Conservation (phyloP, 1,284 basidiomycete genomes). For the Puccinia hordei region DNA sequence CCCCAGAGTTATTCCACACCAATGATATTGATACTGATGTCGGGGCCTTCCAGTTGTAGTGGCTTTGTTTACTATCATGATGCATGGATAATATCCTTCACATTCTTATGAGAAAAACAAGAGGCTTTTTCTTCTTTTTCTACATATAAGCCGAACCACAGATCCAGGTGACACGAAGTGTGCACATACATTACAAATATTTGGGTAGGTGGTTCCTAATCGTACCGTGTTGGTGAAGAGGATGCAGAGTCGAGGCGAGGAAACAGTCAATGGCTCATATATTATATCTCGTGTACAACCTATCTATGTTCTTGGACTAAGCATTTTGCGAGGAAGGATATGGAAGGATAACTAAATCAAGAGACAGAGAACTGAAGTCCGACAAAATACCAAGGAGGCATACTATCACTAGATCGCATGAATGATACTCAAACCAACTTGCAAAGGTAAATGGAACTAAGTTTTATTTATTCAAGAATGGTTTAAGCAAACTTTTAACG, state of each 20-base stretch:
- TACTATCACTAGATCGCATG: neutral
- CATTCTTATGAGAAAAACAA: too few relatives aligned
- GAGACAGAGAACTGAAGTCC: neutral
- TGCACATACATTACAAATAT: neutral
- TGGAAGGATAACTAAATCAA: neutral
- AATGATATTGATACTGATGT: too few relatives aligned
- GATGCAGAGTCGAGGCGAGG: neutral
- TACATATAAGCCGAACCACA: neutral
- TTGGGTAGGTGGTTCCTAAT: neutral
- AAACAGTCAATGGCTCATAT: neutral
- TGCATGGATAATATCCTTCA: too few relatives aligned
- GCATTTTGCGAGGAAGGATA: neutral
- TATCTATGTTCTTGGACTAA: neutral
- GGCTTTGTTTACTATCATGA: too few relatives aligned
- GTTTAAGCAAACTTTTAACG: conserved; percentile 69
- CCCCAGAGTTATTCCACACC: too few relatives aligned
- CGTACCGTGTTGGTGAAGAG: neutral
- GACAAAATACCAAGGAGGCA: neutral
- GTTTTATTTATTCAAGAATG: conserved; percentile 41
- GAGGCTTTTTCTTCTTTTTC: neutral
- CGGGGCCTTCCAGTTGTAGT: too few relatives aligned
- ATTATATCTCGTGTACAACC: neutral
- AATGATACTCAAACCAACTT: neutral
- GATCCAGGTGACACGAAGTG: neutral
- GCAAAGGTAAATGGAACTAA: neutral